Evolutionary conservation across 768 basidiomycete genomes (phyloP), one percentile per base, ranked within the genome.

Genomic region (Russula griseocarnosa): DNA sequence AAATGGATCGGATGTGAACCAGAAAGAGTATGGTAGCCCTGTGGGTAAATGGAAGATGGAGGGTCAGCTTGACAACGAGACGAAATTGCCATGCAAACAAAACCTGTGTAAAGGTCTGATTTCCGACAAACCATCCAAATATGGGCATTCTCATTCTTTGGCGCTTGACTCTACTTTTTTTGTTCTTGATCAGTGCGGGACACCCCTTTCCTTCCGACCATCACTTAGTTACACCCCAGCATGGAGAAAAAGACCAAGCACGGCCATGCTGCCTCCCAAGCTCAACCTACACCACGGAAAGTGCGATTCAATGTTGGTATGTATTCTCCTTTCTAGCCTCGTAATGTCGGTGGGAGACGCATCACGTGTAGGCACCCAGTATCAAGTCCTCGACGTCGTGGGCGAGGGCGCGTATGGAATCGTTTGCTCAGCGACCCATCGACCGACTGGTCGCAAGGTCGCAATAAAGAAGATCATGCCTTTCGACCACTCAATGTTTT

Each of bases 401-500:
- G 94, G 96, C 36, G 96, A 98, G 72, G 96, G 95, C 47, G 94
- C 93, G 16, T 96, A 96, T 76, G 95, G 94, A 44, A 85, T 95
- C 71, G 95, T 97, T 51, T 88, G 88, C 79, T 89, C 89, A 53
- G 93, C 94, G 8, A 76, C 91, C 9, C 92, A 96, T 73, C 74
- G 81, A 58, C 83, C 89, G 0, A 88, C 87, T 0, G 85, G 87
- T 50, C 83, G 90, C 49, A 90, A 86, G 76, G 95, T 98, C 53
- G 95, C 95, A 36, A 97, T 98, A 74, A 98, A 98, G 76, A 89
- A 91, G 69, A 97, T 98, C 73, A 86, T 89, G 0, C 95, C 95
- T 0, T 97, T 98, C 69, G 93, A 94, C 74, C 94, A 96, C 72
- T 86, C 90, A 44, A 92, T 94, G 92, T 94, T 94, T 75, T 91